Evolutionary conservation across 352 stramenopile species (phyloP).

Genomic region (Phytophthora crassamura): DNA sequence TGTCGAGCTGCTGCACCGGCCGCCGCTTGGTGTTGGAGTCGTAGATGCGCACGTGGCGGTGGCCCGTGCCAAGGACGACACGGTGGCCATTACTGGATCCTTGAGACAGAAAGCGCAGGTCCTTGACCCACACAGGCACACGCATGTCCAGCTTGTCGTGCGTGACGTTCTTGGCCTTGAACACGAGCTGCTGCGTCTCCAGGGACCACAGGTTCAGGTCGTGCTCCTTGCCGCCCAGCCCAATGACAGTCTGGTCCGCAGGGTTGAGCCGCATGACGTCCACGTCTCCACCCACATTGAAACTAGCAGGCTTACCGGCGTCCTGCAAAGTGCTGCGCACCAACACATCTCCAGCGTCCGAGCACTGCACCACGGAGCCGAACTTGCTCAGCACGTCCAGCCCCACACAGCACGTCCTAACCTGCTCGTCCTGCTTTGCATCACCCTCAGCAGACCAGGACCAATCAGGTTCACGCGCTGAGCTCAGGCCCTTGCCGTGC

Average conservation of each 20-base stretch:
- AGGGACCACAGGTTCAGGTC: slow-evolving; percentile 86
- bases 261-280: slow-evolving; percentile 64
- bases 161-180: slow-evolving; percentile 88
- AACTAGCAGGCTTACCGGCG: slow-evolving; percentile 46
- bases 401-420: slow-evolving; percentile 48
- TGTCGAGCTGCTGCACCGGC: slow-evolving; percentile 71
- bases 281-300: slow-evolving; percentile 64
- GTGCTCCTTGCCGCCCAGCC: slow-evolving; percentile 82
- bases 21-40: slow-evolving; percentile 88
- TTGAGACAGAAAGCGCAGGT: slow-evolving; percentile 67
- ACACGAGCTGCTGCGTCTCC: slow-evolving; percentile 77
- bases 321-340: slow-evolving; percentile 57
- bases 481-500: slow-evolving; percentile 45
- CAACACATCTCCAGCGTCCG: slow-evolving; percentile 56
- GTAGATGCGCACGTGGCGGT: slow-evolving; percentile 88
- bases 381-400: slow-evolving; percentile 65
- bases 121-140: slow-evolving; percentile 91
- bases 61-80: slow-evolving; percentile 75
- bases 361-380: slow-evolving; percentile 77
- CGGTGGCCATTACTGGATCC: slow-evolving; percentile 75
- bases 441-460: slow-evolving; percentile 30
- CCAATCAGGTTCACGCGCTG: slow-evolving; percentile 53
- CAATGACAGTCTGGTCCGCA: slow-evolving; percentile 60
- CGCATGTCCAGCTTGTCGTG: slow-evolving; percentile 90
- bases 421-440: slow-evolving; percentile 5